Conservation (phyloP, 1,284 basidiomycete genomes). For the Cryptococcus sp. region DNA sequence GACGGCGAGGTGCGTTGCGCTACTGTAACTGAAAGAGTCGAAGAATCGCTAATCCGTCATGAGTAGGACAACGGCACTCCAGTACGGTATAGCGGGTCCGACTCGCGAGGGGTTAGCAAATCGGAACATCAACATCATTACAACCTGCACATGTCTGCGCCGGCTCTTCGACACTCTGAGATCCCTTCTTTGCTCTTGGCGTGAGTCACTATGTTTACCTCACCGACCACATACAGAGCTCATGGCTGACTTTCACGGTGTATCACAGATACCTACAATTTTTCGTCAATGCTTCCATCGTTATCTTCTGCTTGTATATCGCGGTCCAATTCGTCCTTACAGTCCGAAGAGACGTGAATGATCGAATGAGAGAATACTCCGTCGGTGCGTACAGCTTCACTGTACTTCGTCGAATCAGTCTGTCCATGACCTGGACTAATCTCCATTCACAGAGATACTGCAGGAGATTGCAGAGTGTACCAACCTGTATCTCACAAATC, state of each 20-base stretch:
- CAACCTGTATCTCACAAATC: constrained; percentile 73
- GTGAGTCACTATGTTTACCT: constrained; percentile 55
- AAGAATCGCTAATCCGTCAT: neutral
- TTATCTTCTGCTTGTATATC: constrained; percentile 81
- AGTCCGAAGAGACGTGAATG: constrained; percentile 84
- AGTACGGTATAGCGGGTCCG: constrained; percentile 18
- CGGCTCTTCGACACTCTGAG: constrained; percentile 49
- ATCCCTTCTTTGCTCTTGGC: constrained; percentile 67
- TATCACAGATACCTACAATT: constrained; percentile 80
- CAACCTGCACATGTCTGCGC: constrained; percentile 44
- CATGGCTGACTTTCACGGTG: constrained; percentile 13
- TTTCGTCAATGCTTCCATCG: constrained; percentile 87
- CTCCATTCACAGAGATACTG: constrained; percentile 67
- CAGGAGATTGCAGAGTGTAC: constrained; percentile 87
- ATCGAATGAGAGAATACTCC: constrained; percentile 84
- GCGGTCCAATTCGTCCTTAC: constrained; percentile 82
- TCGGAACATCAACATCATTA: constrained; percentile 41
- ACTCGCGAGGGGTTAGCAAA: constrained; percentile 11
- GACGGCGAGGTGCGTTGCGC: constrained; percentile 31
- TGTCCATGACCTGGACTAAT: neutral
- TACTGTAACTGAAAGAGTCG: neutral
- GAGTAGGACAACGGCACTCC: constrained; percentile 5
- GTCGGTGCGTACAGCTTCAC: constrained; percentile 63
- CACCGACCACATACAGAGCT: neutral
- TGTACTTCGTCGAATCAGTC: neutral